phyloP scores from a whole-genome alignment of 2,329 filamentous ascomycete genomes.

The Hymenoscyphus salicellus region DNA sequence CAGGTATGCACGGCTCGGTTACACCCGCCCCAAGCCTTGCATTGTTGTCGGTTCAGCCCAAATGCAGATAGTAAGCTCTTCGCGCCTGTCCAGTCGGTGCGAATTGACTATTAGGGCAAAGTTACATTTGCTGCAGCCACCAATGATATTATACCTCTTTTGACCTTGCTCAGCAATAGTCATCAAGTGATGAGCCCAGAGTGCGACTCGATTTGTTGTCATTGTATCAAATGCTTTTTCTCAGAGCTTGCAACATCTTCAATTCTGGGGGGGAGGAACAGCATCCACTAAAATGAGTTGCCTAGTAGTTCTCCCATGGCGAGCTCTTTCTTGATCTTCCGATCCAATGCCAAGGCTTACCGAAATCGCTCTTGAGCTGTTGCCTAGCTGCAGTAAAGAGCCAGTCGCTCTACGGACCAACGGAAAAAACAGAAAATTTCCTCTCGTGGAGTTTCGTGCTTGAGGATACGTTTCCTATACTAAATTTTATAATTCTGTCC shows the following conservation, averaged over 20 bases:
- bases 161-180: too few species aligned
- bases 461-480: background rate
- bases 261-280: too few species aligned
- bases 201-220: background rate
- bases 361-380: background rate
- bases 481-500: background rate
- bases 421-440: background rate
- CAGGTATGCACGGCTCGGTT: background rate
- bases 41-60: background rate
- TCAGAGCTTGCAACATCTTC: background rate
- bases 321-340: too few species aligned
- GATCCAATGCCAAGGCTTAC: background rate
- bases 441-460: background rate
- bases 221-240: background rate
- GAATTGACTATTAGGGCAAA: background rate
- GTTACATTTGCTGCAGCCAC: too few species aligned
- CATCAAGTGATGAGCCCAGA: too few species aligned
- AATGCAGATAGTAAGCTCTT: background rate
- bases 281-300: too few species aligned
- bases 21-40: background rate
- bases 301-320: too few species aligned
- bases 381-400: constrained; percentile 1
- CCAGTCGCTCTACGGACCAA: constrained; percentile 1
- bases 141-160: too few species aligned
- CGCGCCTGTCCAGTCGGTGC: background rate